Base-by-base conservation (phyloP, 2,329 filamentous ascomycete species). In the Sporothrix protearum region DNA sequence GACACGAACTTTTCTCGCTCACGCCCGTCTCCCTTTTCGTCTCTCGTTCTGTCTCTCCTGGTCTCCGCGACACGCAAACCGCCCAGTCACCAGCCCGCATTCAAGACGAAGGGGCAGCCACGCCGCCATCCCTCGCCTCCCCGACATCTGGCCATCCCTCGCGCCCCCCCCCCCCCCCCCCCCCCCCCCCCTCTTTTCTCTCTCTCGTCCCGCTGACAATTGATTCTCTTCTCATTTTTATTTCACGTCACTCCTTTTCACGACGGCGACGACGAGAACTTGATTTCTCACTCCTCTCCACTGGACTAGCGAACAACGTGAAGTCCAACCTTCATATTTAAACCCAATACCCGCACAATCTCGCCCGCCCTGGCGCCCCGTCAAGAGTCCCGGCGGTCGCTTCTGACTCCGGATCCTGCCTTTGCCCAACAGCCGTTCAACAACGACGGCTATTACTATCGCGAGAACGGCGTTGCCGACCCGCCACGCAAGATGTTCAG, bases 401-500 rank as follows among this genome's bases (percentile, higher is more conserved):
- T 84, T 68, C 78, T 85, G 76, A 78, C 79, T 75, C 79, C 78
- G 74, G 81, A 82, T 73, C 76, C 78, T 47, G 75, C 76, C 55
- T 79, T 78, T 55, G 74, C 76, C 30, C 76, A 76, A n/a, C 76
- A 75, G 64, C 77, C 73, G 64, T 78, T 76, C 75, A 76, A 75
- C 77, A 80, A 78, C 75, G 74, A 74, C 73, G 76, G 76, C 61
- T 79, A 77, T 71, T 76, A 79, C 71, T 79, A 78, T 70, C 80
- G 82, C 75, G 76, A 80, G 22, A 66, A 45, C 69, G 57, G 19
- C 66, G 7, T 51, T 67, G 74, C 78, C 72, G 79, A 76, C 70
- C 78, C 76, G 74, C 76, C 76, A 74, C 77, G 78, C 75, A 78
- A 78, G 77, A 88, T 82, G 76, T 88, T 94, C 84, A 95, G 94